Evolutionary conservation across 163 green algal genomes (phyloP), one percentile per base, ranked within the genome.

Genomic region (Trebouxiophyceae sp.): DNA sequence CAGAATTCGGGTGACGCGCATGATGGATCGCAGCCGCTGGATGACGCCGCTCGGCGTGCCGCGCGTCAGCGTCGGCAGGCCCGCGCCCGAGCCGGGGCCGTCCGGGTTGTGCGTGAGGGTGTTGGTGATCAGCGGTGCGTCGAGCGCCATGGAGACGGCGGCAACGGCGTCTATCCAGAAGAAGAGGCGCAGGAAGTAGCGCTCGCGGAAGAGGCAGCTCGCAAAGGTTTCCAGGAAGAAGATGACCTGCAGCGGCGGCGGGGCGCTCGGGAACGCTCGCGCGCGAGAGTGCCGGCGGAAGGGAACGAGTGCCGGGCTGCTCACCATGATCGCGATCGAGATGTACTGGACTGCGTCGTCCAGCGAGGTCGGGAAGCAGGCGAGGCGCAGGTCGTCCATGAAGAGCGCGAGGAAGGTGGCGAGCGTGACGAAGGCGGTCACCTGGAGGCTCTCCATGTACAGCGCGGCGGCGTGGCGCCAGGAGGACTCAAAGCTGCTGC

Each of bases 101-200:
- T 50, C 32, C 32, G 29, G 27, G 29, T 56, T 6, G 60, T 44
- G 3, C 60, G 28, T 26, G 22, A 33, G 2, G n/a, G 22, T 68
- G 39, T 68, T 67, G 12, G 33, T 26, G 33, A 84, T 39, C 29
- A 28, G 32, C 24, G 82, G 85, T 50, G 96, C 87, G 76, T 96
- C 90, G 62, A 94, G 86, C 1, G 89, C 66, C 56, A 98, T 80
- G 6, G 80, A 92, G 32, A 82, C 26, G 1, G 81, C 89, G 2
- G 84, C 87, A 0, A 95, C 69, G 6, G 87, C 50, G 73, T 98
- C 92, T 22, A 98, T 81, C 84, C 80, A 93, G 65, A 93, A 95
- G 72, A 91, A 95, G 65, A 93, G 90, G 32, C 84, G 81, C 12
- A 92, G 50, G 57, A 95, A 88, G 79, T 95, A 98, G 30, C 72